A percentile compares a stretch with the other conserved stretches of the same genome.
phyloP scores from a whole-genome alignment of 2,329 filamentous ascomycete species.

The Cladosporium sp. region DNA sequence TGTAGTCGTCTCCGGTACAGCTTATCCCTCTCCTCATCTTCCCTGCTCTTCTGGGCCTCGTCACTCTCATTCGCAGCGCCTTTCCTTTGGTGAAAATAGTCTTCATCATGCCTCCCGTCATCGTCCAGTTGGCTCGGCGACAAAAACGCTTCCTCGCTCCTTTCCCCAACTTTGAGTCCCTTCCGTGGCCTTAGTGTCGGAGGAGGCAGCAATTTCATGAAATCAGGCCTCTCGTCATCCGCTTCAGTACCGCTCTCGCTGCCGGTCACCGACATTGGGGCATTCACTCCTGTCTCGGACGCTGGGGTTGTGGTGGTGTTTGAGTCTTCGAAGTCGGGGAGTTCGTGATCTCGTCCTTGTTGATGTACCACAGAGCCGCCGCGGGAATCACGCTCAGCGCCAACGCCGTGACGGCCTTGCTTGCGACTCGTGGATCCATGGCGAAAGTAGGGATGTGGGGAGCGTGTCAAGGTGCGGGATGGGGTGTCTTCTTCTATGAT shows the following conservation, averaged over 20 bases:
- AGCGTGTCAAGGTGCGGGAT: constrained; percentile 17
- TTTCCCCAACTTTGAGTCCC: constrained; percentile 57
- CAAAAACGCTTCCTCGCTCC: constrained; percentile 37
- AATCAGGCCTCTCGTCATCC: constrained; percentile 73
- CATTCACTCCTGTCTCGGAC: not conserved
- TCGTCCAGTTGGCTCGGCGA: constrained; percentile 44
- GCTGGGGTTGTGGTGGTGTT: not conserved
- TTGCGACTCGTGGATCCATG: constrained; percentile 20
- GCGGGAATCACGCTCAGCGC: constrained; percentile 15
- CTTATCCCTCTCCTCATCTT: constrained; percentile 46
- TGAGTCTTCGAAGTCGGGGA: constrained; percentile 1
- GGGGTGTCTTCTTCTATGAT: constrained; percentile 11
- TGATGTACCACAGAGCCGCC: constrained; percentile 14
- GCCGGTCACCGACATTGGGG: constrained; percentile 1
- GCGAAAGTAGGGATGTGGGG: constrained; percentile 25
- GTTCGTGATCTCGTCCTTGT: constrained; percentile 15
- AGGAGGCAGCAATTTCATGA: constrained; percentile 77
- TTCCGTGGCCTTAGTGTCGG: constrained; percentile 69
- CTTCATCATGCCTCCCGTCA: constrained; percentile 33
- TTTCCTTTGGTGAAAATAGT: constrained; percentile 30
- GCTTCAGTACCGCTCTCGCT: constrained; percentile 94
- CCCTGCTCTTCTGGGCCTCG: constrained; percentile 23
- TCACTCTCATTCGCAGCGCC: constrained; percentile 23
- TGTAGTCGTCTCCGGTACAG: constrained; percentile 81
- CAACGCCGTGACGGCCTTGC: constrained; percentile 12